phyloP scores from a whole-genome alignment of 345 rosid genomes.

The Hypericum androsaemum region DNA sequence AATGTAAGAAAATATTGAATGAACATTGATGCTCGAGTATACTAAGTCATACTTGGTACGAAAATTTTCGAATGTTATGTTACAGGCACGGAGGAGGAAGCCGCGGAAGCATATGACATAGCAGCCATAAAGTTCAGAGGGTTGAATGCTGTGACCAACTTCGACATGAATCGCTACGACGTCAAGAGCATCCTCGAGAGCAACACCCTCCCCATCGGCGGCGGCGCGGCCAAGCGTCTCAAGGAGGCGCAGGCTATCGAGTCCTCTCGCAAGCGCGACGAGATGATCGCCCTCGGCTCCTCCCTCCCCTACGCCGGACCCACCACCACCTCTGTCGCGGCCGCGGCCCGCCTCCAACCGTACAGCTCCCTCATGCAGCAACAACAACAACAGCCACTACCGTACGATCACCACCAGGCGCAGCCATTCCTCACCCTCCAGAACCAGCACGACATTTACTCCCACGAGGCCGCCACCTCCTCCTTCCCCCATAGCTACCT shows the following conservation, averaged over 20 bases:
- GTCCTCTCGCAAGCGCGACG: conserved; percentile 69
- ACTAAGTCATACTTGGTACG: too few species aligned
- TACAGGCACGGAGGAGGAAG: conserved; percentile 93
- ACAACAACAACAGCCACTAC: too few species aligned
- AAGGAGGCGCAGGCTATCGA: conserved; percentile 98
- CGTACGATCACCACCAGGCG: conserved; percentile 29
- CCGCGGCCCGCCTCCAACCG: conserved; percentile 35
- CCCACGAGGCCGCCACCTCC: conserved; percentile 26
- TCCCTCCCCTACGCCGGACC: conserved; percentile 43
- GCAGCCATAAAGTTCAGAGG: conserved; percentile 97
- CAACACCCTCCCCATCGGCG: conserved; percentile 87
- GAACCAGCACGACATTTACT: conserved; percentile 53
- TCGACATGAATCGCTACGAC: conserved; percentile 91
- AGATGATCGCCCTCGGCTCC: conserved; percentile 77
- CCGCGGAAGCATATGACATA: conserved; percentile 98
- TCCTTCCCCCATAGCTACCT: conserved; percentile 51
- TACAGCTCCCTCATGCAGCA: conserved; percentile 43
- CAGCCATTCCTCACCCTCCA: conserved; percentile 63
- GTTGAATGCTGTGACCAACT: conserved; percentile 84
- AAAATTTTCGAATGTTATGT: too few species aligned
- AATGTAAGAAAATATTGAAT: too few species aligned
- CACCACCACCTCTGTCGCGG: conserved; percentile 26
- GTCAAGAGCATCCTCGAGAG: conserved; percentile 95
- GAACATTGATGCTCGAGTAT: too few species aligned
- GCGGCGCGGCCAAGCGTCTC: conserved; percentile 89